Base-by-base conservation (phyloP, 2,329 filamentous ascomycete species). In the Hymenoscyphus infarciens region DNA sequence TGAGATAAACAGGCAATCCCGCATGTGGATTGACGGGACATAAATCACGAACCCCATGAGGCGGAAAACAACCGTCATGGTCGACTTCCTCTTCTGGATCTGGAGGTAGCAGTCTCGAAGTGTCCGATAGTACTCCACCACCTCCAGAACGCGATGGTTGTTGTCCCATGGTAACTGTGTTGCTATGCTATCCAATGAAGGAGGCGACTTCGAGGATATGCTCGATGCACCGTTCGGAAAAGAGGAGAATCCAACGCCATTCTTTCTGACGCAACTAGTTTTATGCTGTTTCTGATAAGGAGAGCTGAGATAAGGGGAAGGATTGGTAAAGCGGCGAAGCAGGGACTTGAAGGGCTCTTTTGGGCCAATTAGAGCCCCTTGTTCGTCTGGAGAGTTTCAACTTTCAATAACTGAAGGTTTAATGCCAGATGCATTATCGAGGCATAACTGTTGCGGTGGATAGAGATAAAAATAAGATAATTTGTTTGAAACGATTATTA, bases 1-100 rank as follows among this genome's bases (percentile, higher is more conserved):
- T 92, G 57, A 84, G 89, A 77, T 92, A 93, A 15, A 92, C 87
- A 45, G 88, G 87, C 68, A 92, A 76, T 66, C 85, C 62, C 3
- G 61, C 61, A 63, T 68, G 65, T 3, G 70, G 69, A 65, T 73
- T 70, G n/a, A 60, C 63, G 13, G 71, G 69, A 63, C 70, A 69
- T 1, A 68, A 49, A 49, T 72, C 68, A 42, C 61, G 45, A 25
- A 67, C 52, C 1, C 63, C 60, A 64, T 72, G 69, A n/a, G 68
- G 69, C 15, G 68, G 68, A 56, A 68, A 71, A 61, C 69, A 72
- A 2, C 67, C 70, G 63, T 73, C 69, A 45, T 67, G 62, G 42
- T 67, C 64, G 2, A 63, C 55, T 25, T 64, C 60, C 27, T 55
- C 54, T 29, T 72, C 70, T 6, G 67, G 62, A 60, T 69, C 68